Percentiles rank a stretch among this genome's conserved stretches.
phyloP scores from a whole-genome alignment of 768 basidiomycete species.

The Russula griseocarnosa region DNA sequence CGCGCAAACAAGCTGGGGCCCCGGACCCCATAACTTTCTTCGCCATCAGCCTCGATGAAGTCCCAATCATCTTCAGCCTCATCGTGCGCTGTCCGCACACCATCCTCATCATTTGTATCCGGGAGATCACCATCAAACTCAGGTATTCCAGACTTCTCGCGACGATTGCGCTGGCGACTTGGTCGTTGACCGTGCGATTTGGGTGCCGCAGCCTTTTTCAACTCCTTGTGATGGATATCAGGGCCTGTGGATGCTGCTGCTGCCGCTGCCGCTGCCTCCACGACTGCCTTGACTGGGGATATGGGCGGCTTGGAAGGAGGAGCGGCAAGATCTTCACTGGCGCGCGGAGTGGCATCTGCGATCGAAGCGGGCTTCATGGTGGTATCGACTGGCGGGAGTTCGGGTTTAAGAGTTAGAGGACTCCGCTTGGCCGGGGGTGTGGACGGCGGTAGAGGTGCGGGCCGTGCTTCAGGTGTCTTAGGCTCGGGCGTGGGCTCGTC shows the following conservation, averaged over 20 bases:
- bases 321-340: constrained; percentile 16
- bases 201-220: constrained; percentile 19
- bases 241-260: constrained; percentile 21
- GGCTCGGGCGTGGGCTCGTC: constrained; percentile 48
- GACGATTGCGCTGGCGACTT: constrained; percentile 42
- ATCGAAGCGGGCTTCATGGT: constrained; percentile 15
- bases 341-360: constrained; percentile 24
- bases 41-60: constrained; percentile 75
- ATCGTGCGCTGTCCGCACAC: constrained; percentile 42
- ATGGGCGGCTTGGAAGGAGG: constrained; percentile 1
- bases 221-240: constrained; percentile 24
- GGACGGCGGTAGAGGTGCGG: constrained; percentile 34
- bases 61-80: constrained; percentile 90
- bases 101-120: constrained; percentile 48
- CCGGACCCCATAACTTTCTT: constrained; percentile 76
- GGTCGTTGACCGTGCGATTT: constrained; percentile 28
- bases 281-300: constrained; percentile 21
- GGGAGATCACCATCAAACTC: constrained; percentile 72
- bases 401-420: constrained; percentile 11
- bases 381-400: constrained; percentile 15
- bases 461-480: constrained; percentile 71
- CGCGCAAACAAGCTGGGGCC: constrained; percentile 82
- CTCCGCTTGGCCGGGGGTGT: constrained; percentile 23
- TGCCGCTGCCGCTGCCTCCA: constrained; percentile 17
- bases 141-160: constrained; percentile 79